Evolutionary conservation across 1,284 basidiomycete species (phyloP).

Genomic region (Naganishia cerealis): DNA sequence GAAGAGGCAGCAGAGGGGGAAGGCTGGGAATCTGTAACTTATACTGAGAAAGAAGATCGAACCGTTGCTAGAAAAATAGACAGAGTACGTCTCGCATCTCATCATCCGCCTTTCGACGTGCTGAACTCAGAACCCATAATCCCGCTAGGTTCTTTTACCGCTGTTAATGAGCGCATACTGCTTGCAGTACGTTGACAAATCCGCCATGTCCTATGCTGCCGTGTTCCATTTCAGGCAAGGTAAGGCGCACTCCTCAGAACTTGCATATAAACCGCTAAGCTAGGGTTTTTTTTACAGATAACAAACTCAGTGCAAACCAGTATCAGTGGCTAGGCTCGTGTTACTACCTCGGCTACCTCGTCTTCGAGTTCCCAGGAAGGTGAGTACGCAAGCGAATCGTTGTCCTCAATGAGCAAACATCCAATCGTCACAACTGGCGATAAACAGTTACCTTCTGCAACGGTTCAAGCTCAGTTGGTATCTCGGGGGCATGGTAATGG

Average conservation of each 20-base stretch:
- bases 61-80: constrained; percentile 48
- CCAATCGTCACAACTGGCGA: neutral
- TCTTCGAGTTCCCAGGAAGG: constrained; percentile 45
- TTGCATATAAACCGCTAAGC: neutral
- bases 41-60: constrained; percentile 39
- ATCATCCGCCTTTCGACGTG: neutral
- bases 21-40: neutral
- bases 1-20: neutral
- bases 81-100: constrained; percentile 34
- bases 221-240: constrained; percentile 44
- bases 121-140: too few relatives aligned
- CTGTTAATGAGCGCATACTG: constrained; percentile 49
- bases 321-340: constrained; percentile 46
- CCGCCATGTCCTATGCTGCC: constrained; percentile 50
- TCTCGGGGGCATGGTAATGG: constrained; percentile 41
- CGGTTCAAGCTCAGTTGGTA: constrained; percentile 41
- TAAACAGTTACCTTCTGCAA: constrained; percentile 37
- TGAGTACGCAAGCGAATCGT: constrained; percentile 3
- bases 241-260: neutral
- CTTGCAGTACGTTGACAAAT: constrained; percentile 52
- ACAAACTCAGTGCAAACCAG: constrained; percentile 39
- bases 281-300: constrained; percentile 36
- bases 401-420: neutral
- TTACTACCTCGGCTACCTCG: constrained; percentile 46
- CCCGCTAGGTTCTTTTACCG: constrained; percentile 42